Base-by-base conservation (phyloP, 495 filamentous ascomycete genomes). In the Penicillium argentinense region DNA sequence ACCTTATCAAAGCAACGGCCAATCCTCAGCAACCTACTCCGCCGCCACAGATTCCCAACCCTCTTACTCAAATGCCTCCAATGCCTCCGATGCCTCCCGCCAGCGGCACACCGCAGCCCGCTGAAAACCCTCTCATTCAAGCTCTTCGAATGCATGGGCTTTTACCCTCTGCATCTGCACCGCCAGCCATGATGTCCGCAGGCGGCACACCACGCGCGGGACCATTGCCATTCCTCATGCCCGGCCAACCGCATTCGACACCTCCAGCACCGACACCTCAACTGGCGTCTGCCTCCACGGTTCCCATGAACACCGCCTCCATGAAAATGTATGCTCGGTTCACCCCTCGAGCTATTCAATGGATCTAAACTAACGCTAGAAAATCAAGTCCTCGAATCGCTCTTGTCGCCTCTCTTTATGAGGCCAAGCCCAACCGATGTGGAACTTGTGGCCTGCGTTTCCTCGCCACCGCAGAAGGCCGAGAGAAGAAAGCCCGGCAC, bases 361-460 rank as follows among this genome's bases (percentile, higher is more conserved):
- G 6, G 24, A 18, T 12, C 24, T n/a, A 22, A 47, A 33, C 45
- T 56, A 45, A 56, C 54, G 54, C 62, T 36, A 57, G 69, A 50
- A 69, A 54, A 47, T 29, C 29, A 71, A 93, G 86, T 57, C 87
- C 84, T 56, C 88, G 88, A 33, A 82, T 82, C 12, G 72, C 88
- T 53, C 71, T 96, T 17, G 73, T 95, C 11, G 71, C 80, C 27
- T 75, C 73, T 25, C 77, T 97, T 5, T 91, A 93, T 63, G 88
- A 89, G 47, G 74, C 83, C 26, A 77, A 85, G 27, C 87, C 92
- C 4, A 87, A 90, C 46, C 83, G 88, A 49, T 98, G 93, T 63
- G 85, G 81, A 18, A 91, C 91, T 27, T 98, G 93, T 71, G 93
- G 91, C 39, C 83, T 89, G 25, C 85, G 93, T 4, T 98, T 97